Conservation (phyloP, 257 asterid genomes). For the Voacanga thouarsii region DNA sequence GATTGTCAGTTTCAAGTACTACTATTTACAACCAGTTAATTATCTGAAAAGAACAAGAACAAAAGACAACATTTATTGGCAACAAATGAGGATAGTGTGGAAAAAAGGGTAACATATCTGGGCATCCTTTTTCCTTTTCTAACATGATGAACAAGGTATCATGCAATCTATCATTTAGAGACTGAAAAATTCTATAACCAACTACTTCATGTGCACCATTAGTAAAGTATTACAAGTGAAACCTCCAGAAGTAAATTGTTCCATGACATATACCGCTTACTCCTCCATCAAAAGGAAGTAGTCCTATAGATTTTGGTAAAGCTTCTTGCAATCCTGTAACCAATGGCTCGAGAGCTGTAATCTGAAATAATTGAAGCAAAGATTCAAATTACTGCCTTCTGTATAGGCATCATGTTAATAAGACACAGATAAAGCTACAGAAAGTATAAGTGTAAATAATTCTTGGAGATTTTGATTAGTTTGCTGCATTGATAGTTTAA, state of each 20-base stretch:
- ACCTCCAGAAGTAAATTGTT: constrained; percentile 4
- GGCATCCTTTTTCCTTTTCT: neutral
- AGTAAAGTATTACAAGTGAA: neutral
- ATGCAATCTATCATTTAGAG: neutral
- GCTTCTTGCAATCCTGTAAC: constrained; percentile 83
- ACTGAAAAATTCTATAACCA: neutral
- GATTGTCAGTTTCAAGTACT: neutral
- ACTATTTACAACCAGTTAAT: neutral
- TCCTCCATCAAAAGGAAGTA: constrained; percentile 95
- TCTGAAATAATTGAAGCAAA: constrained; percentile 43
- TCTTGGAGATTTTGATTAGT: neutral
- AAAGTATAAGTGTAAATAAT: neutral
- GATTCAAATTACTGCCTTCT: neutral
- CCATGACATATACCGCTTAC: constrained; percentile 59
- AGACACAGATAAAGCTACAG: neutral
- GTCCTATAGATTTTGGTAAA: constrained; percentile 87
- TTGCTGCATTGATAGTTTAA: neutral
- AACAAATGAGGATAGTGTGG: neutral
- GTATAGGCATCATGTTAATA: neutral
- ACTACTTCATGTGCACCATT: neutral
- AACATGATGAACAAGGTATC: neutral
- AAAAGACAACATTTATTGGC: neutral
- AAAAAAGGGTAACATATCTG: neutral
- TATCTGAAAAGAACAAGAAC: neutral
- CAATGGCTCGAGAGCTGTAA: constrained; percentile 83